Evolutionary conservation across 1,284 basidiomycete genomes (phyloP).

Genomic region (Moesziomyces globuligerus): DNA sequence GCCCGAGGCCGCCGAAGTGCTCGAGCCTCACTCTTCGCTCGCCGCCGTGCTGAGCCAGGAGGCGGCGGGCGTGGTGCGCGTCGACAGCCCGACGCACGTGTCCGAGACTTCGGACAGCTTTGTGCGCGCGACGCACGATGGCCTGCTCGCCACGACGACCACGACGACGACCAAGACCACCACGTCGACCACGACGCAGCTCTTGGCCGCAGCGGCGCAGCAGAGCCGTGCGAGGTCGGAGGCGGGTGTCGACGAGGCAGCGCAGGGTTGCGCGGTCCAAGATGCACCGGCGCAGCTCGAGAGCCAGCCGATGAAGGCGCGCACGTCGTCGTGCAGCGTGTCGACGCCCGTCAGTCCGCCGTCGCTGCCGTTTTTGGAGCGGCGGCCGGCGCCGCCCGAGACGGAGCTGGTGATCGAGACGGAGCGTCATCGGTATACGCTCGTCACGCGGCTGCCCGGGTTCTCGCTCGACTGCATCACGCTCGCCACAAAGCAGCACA

Average conservation of each 20-base stretch:
- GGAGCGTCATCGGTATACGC: slow-evolving; percentile 31
- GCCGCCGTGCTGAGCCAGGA: slow-evolving; percentile 12
- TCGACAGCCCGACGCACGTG: slow-evolving; percentile 16
- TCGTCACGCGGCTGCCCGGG: slow-evolving; percentile 54
- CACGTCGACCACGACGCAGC: slow-evolving; percentile 18
- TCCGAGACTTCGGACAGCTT: slow-evolving; percentile 34
- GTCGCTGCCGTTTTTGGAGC: slow-evolving; percentile 49
- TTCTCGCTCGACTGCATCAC: slow-evolving; percentile 62
- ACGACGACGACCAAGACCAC: slow-evolving; percentile 39
- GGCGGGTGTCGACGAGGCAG: slow-evolving; percentile 5
- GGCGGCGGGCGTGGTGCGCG: slow-evolving; percentile 1
- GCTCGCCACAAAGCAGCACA: slow-evolving; percentile 57
- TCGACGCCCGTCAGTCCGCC: slow-evolving; percentile 46
- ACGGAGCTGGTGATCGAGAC: slow-evolving; percentile 54
- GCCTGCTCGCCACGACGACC: slow-evolving; percentile 37
- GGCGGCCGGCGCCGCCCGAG: slow-evolving; percentile 52
- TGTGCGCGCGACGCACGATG: slow-evolving; percentile 16
- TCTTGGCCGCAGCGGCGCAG: slow-evolving; percentile 3
- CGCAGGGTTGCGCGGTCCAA: too few relatives aligned
- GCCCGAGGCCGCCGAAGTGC: slow-evolving; percentile 7
- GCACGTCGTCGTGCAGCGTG: slow-evolving; percentile 43
- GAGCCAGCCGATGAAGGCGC: slow-evolving; percentile 21
- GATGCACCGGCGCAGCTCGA: neutral
- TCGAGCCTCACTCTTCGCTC: slow-evolving; percentile 9
- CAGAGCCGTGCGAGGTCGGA: slow-evolving; percentile 18